Evolutionary conservation across 2,329 filamentous ascomycete species (phyloP), one percentile per base, ranked within the genome.

Genomic region (Chaetomium strumarium): DNA sequence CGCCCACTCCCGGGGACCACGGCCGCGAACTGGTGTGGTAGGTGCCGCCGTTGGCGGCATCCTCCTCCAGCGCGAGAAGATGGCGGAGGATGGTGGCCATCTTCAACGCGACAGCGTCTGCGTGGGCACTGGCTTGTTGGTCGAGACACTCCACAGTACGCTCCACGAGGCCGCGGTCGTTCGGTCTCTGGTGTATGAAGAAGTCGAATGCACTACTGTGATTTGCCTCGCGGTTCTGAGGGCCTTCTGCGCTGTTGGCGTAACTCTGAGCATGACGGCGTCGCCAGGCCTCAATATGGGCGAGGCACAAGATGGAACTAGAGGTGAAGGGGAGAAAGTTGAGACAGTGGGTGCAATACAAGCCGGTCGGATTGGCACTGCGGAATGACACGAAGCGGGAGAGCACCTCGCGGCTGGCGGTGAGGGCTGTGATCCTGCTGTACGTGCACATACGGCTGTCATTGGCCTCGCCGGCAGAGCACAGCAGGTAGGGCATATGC

Each of bases 241-340:
- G 13, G 24, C 33, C 40, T 55, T 46, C n/a, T 19, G 5, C n/a
- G 34, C 13, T 30, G 12, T 42, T 37, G 29, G 7, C 24, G 36
- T 36, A 9, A 24, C 4, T 16, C 7, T 16, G 37, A 49, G 7
- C 29, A n/a, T 42, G 39, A 20, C 12, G 13, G 5, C 56, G 59
- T 6, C 64, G 63, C 4, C 56, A 60, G 8, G 70, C 61, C 17
- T 68, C 63, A 4, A 76, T 68, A 51, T 76, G 71, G 0, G 68
- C 67, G 0, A 76, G 58, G 39, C 72, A 74, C 2, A 76, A 59
- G 0, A 67, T 63, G 3, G 65, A 66, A 42, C 67, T 69, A 1
- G 71, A 69, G 2, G 73, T 64, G 40, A 70, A 69, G 3, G 69
- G 66, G 34, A 74, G 62, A 30, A 74, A 72, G 52, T 76, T 72